Base-by-base conservation (phyloP, 1,284 basidiomycete species). In the Moniliella sp. region DNA sequence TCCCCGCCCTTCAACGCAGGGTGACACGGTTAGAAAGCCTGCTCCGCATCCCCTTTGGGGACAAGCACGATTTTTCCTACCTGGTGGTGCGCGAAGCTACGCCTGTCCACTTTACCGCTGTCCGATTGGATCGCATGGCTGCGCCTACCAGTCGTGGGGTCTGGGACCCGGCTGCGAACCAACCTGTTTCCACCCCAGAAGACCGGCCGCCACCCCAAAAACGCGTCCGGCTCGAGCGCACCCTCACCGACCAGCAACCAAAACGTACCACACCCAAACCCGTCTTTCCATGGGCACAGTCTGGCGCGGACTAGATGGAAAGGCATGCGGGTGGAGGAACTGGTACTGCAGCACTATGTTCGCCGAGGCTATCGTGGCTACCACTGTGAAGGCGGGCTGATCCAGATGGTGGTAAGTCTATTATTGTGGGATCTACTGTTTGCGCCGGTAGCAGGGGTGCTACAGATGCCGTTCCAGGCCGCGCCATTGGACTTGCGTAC, bases 391-490 rank as follows among this genome's bases (percentile, higher is more conserved):
- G 82, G 79, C 5, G 72, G 76, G 15, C 74, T 94, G 35, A 65
- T 94, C n/a, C 75, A 75, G 0, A 91, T 81, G 8, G 65, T 97
- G 23, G 97, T 88, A 53, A 74, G 74, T 0, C 68, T 99, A 3
- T 66, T 91, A 18, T 84, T 94, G 59, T 97, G 84, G 83, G 84
- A 93, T 44, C 69, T 97, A 14, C 53, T 47, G 32, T 94, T 91
- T 53, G 67, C 72, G 5, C 66, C 74, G 3, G 65, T 93, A 4
- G 74, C 77, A 0, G 91, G 88, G 5, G 83, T 81, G 0, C 94
- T 99, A 53, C 88, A 97, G 61, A 99, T 88, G 1, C 69, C 70
- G 3, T 94, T 76, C 57, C 88, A 99, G 58, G 70, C 72, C 5
- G 82, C 78, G 0, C 88, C 88, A 4, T 67, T 97, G n/a, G 88